These are phyloP conservation scores for Pezicula carpinea DNA, from an alignment of 2,329 filamentous ascomycete genomes.

Conservation along the genomic window DNA sequence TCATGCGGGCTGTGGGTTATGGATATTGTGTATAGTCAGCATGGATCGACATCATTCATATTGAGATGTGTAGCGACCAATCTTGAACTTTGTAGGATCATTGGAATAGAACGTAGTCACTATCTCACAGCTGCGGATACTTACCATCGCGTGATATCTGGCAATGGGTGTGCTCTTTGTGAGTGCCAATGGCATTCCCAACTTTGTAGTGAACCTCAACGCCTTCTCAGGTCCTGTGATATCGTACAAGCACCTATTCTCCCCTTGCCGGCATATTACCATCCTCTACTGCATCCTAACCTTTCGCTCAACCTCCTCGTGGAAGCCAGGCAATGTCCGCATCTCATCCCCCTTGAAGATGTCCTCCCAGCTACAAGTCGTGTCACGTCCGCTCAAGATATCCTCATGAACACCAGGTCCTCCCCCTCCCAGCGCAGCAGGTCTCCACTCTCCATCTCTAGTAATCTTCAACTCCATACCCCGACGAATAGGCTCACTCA, in stretches of 20 bases:
- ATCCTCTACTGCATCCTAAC: constrained; percentile 61
- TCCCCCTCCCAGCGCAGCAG: constrained; percentile 58
- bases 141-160: background rate
- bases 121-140: constrained; percentile 3
- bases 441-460: constrained; percentile 73
- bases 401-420: constrained; percentile 73
- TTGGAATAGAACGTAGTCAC: constrained; percentile 18
- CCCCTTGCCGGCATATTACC: constrained; percentile 28
- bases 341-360: constrained; percentile 78
- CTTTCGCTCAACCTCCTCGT: constrained; percentile 92
- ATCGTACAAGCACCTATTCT: constrained; percentile 16
- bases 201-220: constrained; percentile 13
- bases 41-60: constrained; percentile 4
- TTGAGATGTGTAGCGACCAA: constrained; percentile 6
- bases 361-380: constrained; percentile 86
- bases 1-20: constrained; percentile 3
- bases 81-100: constrained; percentile 5
- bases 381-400: constrained; percentile 76
- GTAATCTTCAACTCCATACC: constrained; percentile 95
- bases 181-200: constrained; percentile 10
- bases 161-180: background rate
- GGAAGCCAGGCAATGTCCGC: constrained; percentile 66
- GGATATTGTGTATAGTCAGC: constrained; percentile 15
- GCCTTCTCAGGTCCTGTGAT: constrained; percentile 12
- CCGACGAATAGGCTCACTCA: constrained; percentile 86